Percentiles rank a stretch among this genome's conserved stretches.
phyloP scores from a whole-genome alignment of 768 basidiomycete species.

The Phanerodontia chrysosporium region DNA sequence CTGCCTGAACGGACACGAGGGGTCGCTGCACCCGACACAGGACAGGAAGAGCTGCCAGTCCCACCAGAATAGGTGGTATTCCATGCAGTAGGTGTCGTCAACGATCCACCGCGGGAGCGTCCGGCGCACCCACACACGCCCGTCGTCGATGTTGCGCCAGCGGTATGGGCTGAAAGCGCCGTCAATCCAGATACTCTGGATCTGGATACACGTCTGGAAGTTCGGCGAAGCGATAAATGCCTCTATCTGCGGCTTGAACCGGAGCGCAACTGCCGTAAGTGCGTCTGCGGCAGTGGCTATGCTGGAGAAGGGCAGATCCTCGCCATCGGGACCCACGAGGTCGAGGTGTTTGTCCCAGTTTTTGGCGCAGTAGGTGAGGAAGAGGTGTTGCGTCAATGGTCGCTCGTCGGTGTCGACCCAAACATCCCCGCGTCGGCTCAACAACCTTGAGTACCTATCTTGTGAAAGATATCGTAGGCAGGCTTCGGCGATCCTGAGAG shows the following conservation, averaged over 20 bases:
- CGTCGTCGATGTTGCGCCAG: not conserved
- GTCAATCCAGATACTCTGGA: constrained; percentile 29
- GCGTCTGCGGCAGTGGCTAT: not conserved
- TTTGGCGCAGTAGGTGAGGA: constrained; percentile 27
- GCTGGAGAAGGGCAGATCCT: not conserved
- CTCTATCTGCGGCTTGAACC: constrained; percentile 7
- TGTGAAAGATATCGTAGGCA: constrained; percentile 26
- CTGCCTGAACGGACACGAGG: not conserved
- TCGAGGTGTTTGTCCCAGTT: constrained; percentile 32
- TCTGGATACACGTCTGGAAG: constrained; percentile 29
- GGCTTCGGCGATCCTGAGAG: constrained; percentile 17
- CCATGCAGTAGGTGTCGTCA: constrained; percentile 14
- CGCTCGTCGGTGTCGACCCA: constrained; percentile 24
- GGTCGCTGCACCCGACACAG: not conserved
- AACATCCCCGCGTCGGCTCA: constrained; percentile 12
- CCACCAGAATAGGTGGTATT: constrained; percentile 23
- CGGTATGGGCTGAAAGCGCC: constrained; percentile 24
- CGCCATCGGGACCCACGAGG: not conserved
- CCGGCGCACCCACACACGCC: constrained; percentile 8
- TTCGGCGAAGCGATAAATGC: constrained; percentile 25
- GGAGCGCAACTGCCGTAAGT: constrained; percentile 3
- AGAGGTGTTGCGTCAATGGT: constrained; percentile 22
- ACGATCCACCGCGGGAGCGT: constrained; percentile 25
- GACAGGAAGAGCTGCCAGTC: constrained; percentile 25
- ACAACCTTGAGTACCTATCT: constrained; percentile 15